Base-by-base conservation (phyloP, 1,284 basidiomycete species). In the Heterobasidion annosum region DNA sequence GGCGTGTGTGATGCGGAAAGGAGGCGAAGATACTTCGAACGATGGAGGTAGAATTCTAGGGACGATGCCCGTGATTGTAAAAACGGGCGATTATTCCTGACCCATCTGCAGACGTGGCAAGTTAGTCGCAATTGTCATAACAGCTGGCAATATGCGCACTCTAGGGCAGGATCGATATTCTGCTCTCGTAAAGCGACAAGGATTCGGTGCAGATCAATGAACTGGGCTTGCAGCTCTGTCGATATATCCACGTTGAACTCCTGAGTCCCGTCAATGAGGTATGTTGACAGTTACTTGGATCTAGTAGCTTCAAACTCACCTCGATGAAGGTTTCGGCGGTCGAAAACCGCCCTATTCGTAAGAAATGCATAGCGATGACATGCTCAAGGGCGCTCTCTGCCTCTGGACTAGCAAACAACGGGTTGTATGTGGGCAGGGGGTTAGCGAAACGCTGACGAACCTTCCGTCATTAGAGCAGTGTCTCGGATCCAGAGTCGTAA, bases 11-110 rank as follows among this genome's bases (percentile, higher is more conserved):
- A 72, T 3, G 77, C 77, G 25, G 88, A 72, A 12, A 91, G 76
- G 2, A 93, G 72, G 5, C 81, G 82, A 51, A 94, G 79, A 67
- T 90, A 94, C 63, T 91, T 83, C 12, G 90, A 91, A 32, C 91
- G 88, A 64, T 96, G 92, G 16, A 96, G 79, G 65, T 87, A 74
- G 67, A 94, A 97, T 59, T 92, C 88, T 8, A 97, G 76, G 0
- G 88, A 78, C 0, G 91, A 94, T 3, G 79, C 80, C 12, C 88
- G 82, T 1, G 76, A 70, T 37, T 74, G 72, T 6, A 95, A 75
- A 66, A 90, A 93, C 1, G 63, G 55, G 42, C 78, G 76, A 64
- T 94, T 85, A 50, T 71, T 71, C 46, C 71, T 70, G n/a, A 83
- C 81, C 93, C 93, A 96, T 57, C 91, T 93, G 58, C 32, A 16